Percentiles rank a stretch among this genome's conserved stretches.
phyloP scores from a whole-genome alignment of 2,329 filamentous ascomycete genomes.

The Colletotrichum viniferum region DNA sequence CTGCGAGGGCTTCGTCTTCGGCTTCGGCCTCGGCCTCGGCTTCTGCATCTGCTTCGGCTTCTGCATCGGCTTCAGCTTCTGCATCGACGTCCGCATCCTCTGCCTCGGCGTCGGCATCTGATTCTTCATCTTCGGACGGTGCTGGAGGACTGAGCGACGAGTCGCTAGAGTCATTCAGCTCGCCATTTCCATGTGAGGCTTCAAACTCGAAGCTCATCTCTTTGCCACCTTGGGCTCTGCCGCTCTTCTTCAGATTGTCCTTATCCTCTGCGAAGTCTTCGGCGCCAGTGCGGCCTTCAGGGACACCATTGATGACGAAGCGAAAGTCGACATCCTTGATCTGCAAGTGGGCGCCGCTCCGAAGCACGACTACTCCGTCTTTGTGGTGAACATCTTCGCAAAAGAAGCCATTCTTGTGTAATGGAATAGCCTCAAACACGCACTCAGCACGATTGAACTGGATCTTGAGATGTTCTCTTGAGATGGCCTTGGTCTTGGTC shows the following conservation, averaged over 20 bases:
- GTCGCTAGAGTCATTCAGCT: conserved; percentile 60
- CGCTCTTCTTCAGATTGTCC: conserved; percentile 49
- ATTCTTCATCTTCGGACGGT: conserved; percentile 39
- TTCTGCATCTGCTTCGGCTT: conserved; percentile 24
- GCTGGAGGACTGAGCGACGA: conserved; percentile 48
- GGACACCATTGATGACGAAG: conserved; percentile 72
- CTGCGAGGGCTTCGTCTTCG: conserved; percentile 29
- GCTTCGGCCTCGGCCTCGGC: conserved; percentile 5
- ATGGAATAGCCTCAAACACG: conserved; percentile 67
- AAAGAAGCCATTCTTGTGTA: conserved; percentile 72
- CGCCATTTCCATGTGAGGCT: conserved; percentile 61
- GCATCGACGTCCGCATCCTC: conserved; percentile 28
- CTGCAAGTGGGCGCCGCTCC: conserved; percentile 70
- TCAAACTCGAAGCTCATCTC: conserved; percentile 79
- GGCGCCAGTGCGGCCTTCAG: conserved; percentile 60
- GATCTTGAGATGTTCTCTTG: conserved; percentile 75
- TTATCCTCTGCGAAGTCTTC: conserved; percentile 60
- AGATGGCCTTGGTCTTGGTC: conserved; percentile 73
- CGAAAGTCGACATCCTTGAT: conserved; percentile 73
- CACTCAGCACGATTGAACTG: conserved; percentile 67
- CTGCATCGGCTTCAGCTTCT: conserved; percentile 16
- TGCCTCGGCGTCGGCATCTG: conserved; percentile 28
- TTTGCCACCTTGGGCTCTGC: conserved; percentile 63
- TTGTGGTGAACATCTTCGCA: conserved; percentile 65
- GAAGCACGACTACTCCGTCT: conserved; percentile 60